Base-by-base conservation (phyloP, 495 filamentous ascomycete genomes). In the Neurospora pannonica region DNA sequence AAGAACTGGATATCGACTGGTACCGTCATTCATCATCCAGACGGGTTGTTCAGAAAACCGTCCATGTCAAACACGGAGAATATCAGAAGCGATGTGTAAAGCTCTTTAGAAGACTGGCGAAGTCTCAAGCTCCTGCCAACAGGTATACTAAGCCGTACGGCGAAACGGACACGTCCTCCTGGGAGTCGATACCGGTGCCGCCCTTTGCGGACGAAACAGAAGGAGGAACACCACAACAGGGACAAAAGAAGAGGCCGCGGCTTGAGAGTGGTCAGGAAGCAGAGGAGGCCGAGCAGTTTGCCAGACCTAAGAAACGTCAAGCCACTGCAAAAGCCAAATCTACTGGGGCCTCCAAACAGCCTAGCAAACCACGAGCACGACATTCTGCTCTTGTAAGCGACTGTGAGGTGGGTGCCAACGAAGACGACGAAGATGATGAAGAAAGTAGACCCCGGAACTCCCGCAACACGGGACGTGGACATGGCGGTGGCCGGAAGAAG, bases 41-140 rank as follows among this genome's bases (percentile, higher is more conserved):
- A 71, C 80, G 87, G 72, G 76, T 73, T 10, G 79, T 84, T 10
- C 80, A 82, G 38, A 84, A 81, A 34, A 85, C 83, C 3, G 78
- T 78, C 37, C 72, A 82, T 38, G 37, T 88, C 36, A 79, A 81
- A 43, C 87, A 89, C 74, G 86, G 87, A 19, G 74, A 82, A 24
- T 80, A 82, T 72, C 86, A 86, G 2, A 86, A 83, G 72, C 77
- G 83, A 60, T 86, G 76, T 38, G 85, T 89, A 4, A 81, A 73
- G 46, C 67, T 88, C 10, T 83, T 88, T 54, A 79, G 80, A 72
- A 77, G 72, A 37, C 43, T 87, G 43, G 81, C 77, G 19, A 74
- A 78, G 70, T 75, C 73, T 31, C 82, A 83, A 46, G 79, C 80
- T 21, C 71, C 75, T 13, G 67, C 74, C 7, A 76, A 80, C n/a